These are phyloP conservation scores for Diutina catenulata DNA, from an alignment of 1,139 yeast species.

Conservation along the genomic window DNA sequence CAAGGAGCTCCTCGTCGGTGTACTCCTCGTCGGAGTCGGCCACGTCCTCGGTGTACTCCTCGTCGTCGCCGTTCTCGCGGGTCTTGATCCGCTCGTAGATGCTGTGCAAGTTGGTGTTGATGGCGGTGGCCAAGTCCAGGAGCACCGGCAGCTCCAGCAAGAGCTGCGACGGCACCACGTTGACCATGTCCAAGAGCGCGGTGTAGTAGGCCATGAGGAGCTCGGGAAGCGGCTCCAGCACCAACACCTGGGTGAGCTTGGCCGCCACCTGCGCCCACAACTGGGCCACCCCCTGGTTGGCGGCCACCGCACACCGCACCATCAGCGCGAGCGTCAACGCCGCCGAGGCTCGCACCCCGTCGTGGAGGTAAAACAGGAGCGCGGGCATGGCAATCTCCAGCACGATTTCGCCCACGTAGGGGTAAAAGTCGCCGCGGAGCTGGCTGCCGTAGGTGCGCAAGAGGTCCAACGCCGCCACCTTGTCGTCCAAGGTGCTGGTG, in stretches of 20 bases:
- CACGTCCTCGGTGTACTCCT: slow-evolving; percentile 62
- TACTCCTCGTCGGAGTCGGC: slow-evolving; percentile 77
- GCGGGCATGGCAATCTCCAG: slow-evolving; percentile 79
- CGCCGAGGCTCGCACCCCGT: slow-evolving; percentile 87
- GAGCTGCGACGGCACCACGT: slow-evolving; percentile 51
- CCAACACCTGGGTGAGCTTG: slow-evolving; percentile 57
- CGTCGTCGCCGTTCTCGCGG: slow-evolving; percentile 53
- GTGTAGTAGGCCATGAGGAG: slow-evolving; percentile 68
- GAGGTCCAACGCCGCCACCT: slow-evolving; percentile 83
- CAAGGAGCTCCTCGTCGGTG: slow-evolving; percentile 80
- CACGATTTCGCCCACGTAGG: slow-evolving; percentile 72
- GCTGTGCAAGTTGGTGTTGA: slow-evolving; percentile 52
- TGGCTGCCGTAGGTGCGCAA: slow-evolving; percentile 81
- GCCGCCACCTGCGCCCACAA: slow-evolving; percentile 67
- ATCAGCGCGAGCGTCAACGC: slow-evolving; percentile 76
- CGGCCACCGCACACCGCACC: slow-evolving; percentile 54
- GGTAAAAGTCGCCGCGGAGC: slow-evolving; percentile 70
- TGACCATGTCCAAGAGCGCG: slow-evolving; percentile 58
- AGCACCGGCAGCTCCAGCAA: slow-evolving; percentile 39
- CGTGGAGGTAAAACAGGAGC: slow-evolving; percentile 81
- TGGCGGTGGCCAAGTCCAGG: slow-evolving; percentile 47
- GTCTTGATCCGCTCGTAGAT: slow-evolving; percentile 60
- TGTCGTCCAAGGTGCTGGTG: slow-evolving; percentile 84
- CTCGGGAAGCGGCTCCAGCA: slow-evolving; percentile 77
- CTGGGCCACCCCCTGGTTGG: slow-evolving; percentile 43